Conservation (phyloP, 73 alveolate species). For the Paramecium pentaurelia region DNA sequence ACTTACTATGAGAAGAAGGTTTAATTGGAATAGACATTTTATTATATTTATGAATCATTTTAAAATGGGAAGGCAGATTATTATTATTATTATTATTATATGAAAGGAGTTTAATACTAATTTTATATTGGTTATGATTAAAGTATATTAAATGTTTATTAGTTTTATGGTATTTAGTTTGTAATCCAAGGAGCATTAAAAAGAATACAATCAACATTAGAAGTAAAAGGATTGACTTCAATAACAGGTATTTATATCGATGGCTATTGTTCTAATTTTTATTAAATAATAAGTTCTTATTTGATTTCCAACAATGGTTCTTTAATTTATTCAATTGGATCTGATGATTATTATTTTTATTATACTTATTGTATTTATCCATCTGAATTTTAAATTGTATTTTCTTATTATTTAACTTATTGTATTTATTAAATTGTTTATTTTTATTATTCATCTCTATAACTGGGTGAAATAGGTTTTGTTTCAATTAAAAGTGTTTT, state of each 20-base stretch:
- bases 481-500: background rate
- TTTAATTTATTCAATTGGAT: background rate
- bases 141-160: background rate
- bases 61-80: background rate
- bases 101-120: background rate
- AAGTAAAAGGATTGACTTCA: background rate
- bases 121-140: background rate
- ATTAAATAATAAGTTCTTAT: background rate
- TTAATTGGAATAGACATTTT: background rate
- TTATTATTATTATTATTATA: background rate
- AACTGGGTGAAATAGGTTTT: background rate
- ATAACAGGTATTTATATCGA: background rate
- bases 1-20: background rate
- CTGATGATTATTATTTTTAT: background rate
- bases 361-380: background rate
- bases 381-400: background rate
- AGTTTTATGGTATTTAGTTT: background rate
- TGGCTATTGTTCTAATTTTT: background rate
- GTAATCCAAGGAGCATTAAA: background rate
- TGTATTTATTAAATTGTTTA: background rate
- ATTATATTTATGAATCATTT: background rate
- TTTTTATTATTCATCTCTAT: background rate
- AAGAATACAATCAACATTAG: background rate
- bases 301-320: background rate
- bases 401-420: background rate